Evolutionary conservation across 176 grass and related monocot species (phyloP).

Genomic region (Bromus sterilis): DNA sequence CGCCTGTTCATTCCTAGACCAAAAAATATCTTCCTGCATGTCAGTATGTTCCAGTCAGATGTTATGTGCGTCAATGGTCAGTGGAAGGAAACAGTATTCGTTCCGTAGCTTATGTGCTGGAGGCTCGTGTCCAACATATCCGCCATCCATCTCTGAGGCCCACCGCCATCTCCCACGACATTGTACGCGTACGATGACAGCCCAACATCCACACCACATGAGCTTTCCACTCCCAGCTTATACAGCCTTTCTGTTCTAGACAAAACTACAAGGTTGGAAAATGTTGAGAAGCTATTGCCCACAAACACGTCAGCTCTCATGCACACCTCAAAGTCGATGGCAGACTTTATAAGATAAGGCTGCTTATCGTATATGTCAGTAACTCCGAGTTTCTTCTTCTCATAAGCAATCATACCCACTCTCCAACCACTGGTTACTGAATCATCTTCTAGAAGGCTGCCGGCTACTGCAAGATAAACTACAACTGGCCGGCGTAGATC

Average conservation of each 20-base stretch:
- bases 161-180: slow-evolving; percentile 45
- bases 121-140: slow-evolving; percentile 75
- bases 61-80: slow-evolving; percentile 21
- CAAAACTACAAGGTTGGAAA: slow-evolving; percentile 79
- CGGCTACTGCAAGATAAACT: slow-evolving; percentile 94
- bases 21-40: not conserved
- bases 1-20: slow-evolving; percentile 2
- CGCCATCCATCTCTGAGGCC: slow-evolving; percentile 73
- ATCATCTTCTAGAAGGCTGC: slow-evolving; percentile 84
- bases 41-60: slow-evolving; percentile 21
- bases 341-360: slow-evolving; percentile 93
- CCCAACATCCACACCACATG: slow-evolving; percentile 39
- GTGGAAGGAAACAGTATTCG: slow-evolving; percentile 76
- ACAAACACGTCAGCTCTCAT: slow-evolving; percentile 74
- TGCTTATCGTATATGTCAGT: slow-evolving; percentile 63
- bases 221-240: slow-evolving; percentile 52
- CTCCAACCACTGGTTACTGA: slow-evolving; percentile 85
- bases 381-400: slow-evolving; percentile 86
- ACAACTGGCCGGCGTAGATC: slow-evolving; percentile 48
- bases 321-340: slow-evolving; percentile 95
- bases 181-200: slow-evolving; percentile 85
- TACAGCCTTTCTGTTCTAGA: slow-evolving; percentile 74
- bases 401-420: slow-evolving; percentile 71
- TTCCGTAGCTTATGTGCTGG: slow-evolving; percentile 73
- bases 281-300: slow-evolving; percentile 98